These are phyloP conservation scores for Alternaria sp. DNA, from an alignment of 2,329 filamentous ascomycete genomes.

Conservation along the genomic window DNA sequence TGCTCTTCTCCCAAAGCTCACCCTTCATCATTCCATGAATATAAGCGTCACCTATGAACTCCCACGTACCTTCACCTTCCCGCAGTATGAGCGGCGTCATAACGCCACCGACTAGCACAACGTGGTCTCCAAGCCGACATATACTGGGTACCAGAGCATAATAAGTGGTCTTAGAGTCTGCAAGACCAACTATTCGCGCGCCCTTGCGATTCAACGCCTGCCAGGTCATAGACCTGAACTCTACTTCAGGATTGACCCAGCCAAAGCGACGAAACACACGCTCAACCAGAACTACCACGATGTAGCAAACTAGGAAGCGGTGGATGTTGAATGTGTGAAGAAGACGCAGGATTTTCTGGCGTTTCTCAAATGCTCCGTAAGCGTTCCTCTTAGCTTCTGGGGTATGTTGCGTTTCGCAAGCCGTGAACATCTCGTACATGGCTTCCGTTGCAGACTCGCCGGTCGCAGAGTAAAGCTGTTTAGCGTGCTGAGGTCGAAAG, in stretches of 20 bases:
- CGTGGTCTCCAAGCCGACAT: not conserved
- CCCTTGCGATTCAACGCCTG: not conserved
- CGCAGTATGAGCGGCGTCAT: not conserved
- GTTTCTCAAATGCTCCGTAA: not conserved
- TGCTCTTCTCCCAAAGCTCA: not conserved
- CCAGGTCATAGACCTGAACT: not conserved
- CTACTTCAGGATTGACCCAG: not conserved
- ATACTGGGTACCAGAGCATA: not conserved
- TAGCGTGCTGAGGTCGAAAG: not conserved
- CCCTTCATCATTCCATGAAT: not conserved
- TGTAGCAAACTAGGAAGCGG: not conserved
- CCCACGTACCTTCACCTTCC: not conserved
- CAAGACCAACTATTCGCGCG: not conserved
- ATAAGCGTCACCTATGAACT: not conserved
- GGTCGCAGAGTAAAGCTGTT: not conserved
- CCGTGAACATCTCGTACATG: not conserved
- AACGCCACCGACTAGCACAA: not conserved
- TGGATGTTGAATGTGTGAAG: not conserved
- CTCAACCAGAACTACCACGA: not conserved
- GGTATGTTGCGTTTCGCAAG: not conserved
- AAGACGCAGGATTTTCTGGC: not conserved
- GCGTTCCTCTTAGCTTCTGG: not conserved
- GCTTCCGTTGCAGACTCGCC: not conserved
- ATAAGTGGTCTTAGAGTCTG: fast-evolving
- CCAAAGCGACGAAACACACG: not conserved